A percentile compares a stretch with the other conserved stretches of the same genome.
These are phyloP conservation scores for Saturnispora mendoncae DNA, from an alignment of 805 yeast genomes.

Conservation along the genomic window DNA sequence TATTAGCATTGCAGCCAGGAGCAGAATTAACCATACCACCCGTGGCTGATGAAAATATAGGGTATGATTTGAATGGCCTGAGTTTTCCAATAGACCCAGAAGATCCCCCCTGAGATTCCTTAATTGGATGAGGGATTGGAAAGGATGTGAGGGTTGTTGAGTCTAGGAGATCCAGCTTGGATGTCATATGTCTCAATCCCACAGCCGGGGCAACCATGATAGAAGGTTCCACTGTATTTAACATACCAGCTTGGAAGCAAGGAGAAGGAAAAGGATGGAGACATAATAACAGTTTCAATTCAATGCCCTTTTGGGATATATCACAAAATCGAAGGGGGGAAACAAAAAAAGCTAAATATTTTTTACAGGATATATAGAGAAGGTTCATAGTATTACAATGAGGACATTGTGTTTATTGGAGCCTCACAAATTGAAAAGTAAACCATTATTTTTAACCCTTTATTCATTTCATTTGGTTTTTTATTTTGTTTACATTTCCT, in stretches of 20 bases:
- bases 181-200: constrained; percentile 18
- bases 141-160: constrained; percentile 40
- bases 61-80: background rate
- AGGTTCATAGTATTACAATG: too few species aligned
- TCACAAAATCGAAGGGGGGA: too few species aligned
- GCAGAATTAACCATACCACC: background rate
- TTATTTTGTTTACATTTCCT: background rate
- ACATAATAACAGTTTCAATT: background rate
- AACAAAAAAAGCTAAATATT: too few species aligned
- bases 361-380: too few species aligned
- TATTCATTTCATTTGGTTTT: too few species aligned
- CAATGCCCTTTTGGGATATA: too few species aligned
- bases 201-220: too few species aligned
- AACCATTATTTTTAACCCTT: too few species aligned
- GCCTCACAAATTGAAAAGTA: background rate
- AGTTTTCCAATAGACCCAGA: background rate
- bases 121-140: constrained; percentile 43
- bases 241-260: too few species aligned
- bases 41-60: background rate
- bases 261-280: background rate
- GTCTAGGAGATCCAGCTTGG: constrained; percentile 41
- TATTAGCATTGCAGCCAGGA: background rate
- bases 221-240: background rate
- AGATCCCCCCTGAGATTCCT: background rate
- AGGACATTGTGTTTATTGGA: background rate